Percentiles rank a stretch among this genome's conserved stretches.
phyloP scores from a whole-genome alignment of 2,329 filamentous ascomycete species.

The Trichoderma gracile region DNA sequence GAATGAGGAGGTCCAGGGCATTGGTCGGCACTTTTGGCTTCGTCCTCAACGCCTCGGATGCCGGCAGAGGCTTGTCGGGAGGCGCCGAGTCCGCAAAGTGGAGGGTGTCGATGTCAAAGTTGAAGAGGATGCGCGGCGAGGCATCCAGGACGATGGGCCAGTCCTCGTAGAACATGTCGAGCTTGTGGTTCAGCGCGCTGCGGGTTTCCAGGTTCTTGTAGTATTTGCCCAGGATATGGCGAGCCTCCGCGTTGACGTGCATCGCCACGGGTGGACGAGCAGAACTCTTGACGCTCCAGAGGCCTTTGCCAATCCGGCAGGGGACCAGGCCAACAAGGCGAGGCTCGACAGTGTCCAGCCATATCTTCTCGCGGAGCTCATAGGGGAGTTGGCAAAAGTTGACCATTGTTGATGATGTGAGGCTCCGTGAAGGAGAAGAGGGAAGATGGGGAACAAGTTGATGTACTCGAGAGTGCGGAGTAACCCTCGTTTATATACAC shows the following conservation, averaged over 20 bases:
- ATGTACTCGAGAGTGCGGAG: neutral
- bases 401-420: slow-evolving; percentile 14
- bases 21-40: slow-evolving; percentile 6
- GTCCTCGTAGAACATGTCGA: neutral
- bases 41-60: neutral
- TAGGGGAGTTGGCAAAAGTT: slow-evolving; percentile 8
- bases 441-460: neutral
- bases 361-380: slow-evolving; percentile 20
- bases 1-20: slow-evolving; percentile 14
- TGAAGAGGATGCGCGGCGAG: slow-evolving; percentile 10
- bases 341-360: slow-evolving; percentile 14
- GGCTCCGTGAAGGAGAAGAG: too few species aligned
- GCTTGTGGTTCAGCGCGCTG: neutral
- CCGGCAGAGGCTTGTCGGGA: slow-evolving; percentile 13
- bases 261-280: neutral
- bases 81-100: slow-evolving; percentile 15
- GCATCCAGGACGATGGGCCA: slow-evolving; percentile 14
- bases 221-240: neutral
- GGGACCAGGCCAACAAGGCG: slow-evolving; percentile 11
- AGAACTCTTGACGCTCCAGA: slow-evolving; percentile 8
- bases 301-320: neutral
- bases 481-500: neutral
- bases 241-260: slow-evolving; percentile 9
- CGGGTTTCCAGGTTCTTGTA: slow-evolving; percentile 1
- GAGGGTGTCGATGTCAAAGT: slow-evolving; percentile 20